Conservation (phyloP, 805 yeast genomes). For the Suhomyces canberraensis region DNA sequence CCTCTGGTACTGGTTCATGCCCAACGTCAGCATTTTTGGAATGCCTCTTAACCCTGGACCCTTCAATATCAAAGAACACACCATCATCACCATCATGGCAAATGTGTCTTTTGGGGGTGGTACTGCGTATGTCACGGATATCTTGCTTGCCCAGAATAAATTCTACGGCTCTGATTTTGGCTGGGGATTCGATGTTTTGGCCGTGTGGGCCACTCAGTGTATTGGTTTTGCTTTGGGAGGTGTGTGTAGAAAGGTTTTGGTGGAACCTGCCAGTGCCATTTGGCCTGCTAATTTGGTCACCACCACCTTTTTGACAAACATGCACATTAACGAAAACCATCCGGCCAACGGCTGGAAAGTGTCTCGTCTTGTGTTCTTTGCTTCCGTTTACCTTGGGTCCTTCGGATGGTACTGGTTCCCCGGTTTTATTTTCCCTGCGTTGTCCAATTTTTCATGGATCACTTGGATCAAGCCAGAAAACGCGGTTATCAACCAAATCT, state of each 20-base stretch:
- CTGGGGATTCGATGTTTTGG: conserved; percentile 53
- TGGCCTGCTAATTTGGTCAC: conserved; percentile 71
- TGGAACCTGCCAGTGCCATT: conserved; percentile 61
- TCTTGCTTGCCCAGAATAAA: conserved; percentile 48
- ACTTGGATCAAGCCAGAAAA: conserved; percentile 64
- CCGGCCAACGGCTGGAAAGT: conserved; percentile 61
- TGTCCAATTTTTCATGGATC: conserved; percentile 60
- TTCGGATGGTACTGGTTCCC: conserved; percentile 47
- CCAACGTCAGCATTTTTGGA: conserved; percentile 34
- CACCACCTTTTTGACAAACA: conserved; percentile 52
- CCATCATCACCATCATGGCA: conserved; percentile 51
- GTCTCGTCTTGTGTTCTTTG: conserved; percentile 26
- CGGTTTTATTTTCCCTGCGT: conserved; percentile 54
- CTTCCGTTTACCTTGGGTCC: conserved; percentile 10
- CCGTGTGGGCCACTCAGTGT: conserved; percentile 55
- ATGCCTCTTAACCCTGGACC: conserved; percentile 52
- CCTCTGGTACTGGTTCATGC: conserved; percentile 39
- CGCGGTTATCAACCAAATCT: conserved; percentile 58
- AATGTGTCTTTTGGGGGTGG: conserved; percentile 39
- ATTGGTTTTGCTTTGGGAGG: conserved; percentile 72
- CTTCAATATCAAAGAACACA: conserved; percentile 63
- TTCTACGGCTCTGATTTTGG: conserved; percentile 46
- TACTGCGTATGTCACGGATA: conserved; percentile 58
- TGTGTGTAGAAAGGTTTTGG: conserved; percentile 52
- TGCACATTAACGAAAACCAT: conserved; percentile 49